A percentile compares a stretch with the other conserved stretches of the same genome.
Conservation (phyloP, 306 rosid genomes). For the Cucurbita ficifolia region DNA sequence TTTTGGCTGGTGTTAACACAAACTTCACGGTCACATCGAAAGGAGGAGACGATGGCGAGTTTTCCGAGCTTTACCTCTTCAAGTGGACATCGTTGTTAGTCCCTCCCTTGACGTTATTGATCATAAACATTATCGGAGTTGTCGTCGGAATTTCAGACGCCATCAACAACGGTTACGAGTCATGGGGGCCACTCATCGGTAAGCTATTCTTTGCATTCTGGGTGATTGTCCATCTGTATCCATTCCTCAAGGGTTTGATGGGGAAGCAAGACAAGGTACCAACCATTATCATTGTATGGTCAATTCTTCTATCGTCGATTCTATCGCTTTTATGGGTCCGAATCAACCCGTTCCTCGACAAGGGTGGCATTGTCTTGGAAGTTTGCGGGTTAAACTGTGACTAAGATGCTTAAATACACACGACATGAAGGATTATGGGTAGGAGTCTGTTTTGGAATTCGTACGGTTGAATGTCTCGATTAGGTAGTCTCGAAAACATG, state of each 20-base stretch:
- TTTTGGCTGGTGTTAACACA: constrained; percentile 76
- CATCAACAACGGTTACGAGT: constrained; percentile 84
- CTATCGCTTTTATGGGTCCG: constrained; percentile 75
- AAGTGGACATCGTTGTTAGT: constrained; percentile 80
- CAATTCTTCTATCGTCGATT: constrained; percentile 73
- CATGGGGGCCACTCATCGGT: constrained; percentile 90
- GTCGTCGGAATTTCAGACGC: constrained; percentile 77
- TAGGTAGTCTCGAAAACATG: neutral
- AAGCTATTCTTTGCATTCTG: constrained; percentile 73
- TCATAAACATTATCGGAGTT: constrained; percentile 72
- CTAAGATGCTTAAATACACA: constrained; percentile 14
- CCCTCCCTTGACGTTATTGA: constrained; percentile 68
- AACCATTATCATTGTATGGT: constrained; percentile 76
- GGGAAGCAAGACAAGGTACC: constrained; percentile 80
- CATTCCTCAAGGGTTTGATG: constrained; percentile 87
- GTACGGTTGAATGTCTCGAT: neutral
- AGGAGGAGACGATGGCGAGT: constrained; percentile 77
- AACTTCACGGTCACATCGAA: constrained; percentile 87
- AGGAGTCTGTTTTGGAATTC: constrained; percentile 12
- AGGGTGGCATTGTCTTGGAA: constrained; percentile 50
- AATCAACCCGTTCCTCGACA: constrained; percentile 66
- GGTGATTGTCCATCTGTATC: constrained; percentile 90
- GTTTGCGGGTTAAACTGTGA: constrained; percentile 74
- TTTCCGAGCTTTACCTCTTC: constrained; percentile 76
- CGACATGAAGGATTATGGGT: neutral